phyloP scores from a whole-genome alignment of 176 grass and related monocot genomes.

The Luzula sylvatica region DNA sequence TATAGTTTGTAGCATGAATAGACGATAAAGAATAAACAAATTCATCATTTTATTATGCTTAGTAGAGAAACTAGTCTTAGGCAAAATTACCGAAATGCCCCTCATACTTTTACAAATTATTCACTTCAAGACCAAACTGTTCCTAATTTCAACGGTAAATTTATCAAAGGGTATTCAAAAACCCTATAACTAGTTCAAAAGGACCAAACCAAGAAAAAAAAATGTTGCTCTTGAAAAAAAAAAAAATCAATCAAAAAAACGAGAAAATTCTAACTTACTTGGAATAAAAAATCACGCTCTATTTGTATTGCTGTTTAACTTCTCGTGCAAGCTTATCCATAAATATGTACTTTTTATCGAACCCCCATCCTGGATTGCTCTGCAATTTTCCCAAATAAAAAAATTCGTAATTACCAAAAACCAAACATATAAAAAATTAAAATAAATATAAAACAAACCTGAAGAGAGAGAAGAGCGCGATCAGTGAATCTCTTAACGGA shows the following conservation, averaged over 20 bases:
- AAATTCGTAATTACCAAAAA: neutral
- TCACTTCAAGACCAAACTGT: too few relatives aligned
- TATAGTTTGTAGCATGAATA: too few relatives aligned
- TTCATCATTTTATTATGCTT: too few relatives aligned
- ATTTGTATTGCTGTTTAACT: slow-evolving; percentile 63
- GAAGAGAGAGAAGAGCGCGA: slow-evolving; percentile 55
- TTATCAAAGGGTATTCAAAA: neutral
- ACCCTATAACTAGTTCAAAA: neutral
- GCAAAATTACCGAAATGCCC: too few relatives aligned
- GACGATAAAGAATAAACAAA: too few relatives aligned
- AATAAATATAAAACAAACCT: slow-evolving; percentile 34
- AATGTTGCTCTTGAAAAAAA: neutral
- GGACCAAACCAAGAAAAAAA: neutral
- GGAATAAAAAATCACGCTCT: slow-evolving; percentile 15
- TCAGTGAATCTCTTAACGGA: slow-evolving; percentile 78
- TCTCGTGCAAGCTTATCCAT: slow-evolving; percentile 83
- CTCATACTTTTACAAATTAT: too few relatives aligned
- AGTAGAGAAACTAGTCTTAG: too few relatives aligned
- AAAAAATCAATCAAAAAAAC: neutral
- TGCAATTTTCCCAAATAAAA: slow-evolving; percentile 26
- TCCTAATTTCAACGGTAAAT: too few relatives aligned
- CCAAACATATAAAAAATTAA: neutral
- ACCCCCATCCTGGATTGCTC: slow-evolving; percentile 82
- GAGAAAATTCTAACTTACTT: neutral
- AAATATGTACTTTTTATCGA: slow-evolving; percentile 75